These are phyloP conservation scores for Dictyostelium firmibasis DNA, from an alignment of 78 protist genomes.

Conservation along the genomic window DNA sequence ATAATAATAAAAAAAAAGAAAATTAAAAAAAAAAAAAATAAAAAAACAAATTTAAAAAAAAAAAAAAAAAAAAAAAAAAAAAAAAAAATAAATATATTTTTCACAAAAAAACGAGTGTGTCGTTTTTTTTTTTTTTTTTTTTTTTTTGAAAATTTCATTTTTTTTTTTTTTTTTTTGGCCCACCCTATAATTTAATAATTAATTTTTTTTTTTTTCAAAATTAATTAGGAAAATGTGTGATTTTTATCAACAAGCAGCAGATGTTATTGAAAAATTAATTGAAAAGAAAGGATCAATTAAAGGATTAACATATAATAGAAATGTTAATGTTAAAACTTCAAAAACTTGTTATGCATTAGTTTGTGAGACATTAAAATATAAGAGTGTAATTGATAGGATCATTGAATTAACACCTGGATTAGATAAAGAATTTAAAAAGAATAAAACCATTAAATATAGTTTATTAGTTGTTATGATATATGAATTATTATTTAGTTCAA, in stretches of 20 bases:
- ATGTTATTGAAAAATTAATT: slow-evolving; percentile 51
- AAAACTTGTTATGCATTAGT: slow-evolving; percentile 78
- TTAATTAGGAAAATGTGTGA: slow-evolving; percentile 36
- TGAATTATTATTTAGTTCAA: slow-evolving; percentile 14
- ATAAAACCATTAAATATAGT: slow-evolving; percentile 36
- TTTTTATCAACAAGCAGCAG: slow-evolving; percentile 59
- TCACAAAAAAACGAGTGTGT: no score
- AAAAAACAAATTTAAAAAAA: no score
- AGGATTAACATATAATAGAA: slow-evolving; percentile 38
- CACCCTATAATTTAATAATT: no score
- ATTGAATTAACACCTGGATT: neutral
- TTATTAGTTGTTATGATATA: slow-evolving; percentile 39
- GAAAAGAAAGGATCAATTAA: slow-evolving; percentile 77
- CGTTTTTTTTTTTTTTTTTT: neutral
- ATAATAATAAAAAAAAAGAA: no score
- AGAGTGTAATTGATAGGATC: slow-evolving; percentile 44
- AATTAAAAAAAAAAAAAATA: no score
- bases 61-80: neutral
- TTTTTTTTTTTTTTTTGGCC: neutral
- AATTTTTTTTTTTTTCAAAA: no score
- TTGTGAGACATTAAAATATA: slow-evolving; percentile 82
- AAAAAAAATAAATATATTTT: no score
- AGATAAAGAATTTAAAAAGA: slow-evolving; percentile 25
- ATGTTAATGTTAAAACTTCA: slow-evolving; percentile 6
- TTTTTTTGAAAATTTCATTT: no score